Percentiles rank a stretch among this genome's conserved stretches.
Conservation (phyloP, 352 stramenopile genomes). For the Globisporangium alternatum region DNA sequence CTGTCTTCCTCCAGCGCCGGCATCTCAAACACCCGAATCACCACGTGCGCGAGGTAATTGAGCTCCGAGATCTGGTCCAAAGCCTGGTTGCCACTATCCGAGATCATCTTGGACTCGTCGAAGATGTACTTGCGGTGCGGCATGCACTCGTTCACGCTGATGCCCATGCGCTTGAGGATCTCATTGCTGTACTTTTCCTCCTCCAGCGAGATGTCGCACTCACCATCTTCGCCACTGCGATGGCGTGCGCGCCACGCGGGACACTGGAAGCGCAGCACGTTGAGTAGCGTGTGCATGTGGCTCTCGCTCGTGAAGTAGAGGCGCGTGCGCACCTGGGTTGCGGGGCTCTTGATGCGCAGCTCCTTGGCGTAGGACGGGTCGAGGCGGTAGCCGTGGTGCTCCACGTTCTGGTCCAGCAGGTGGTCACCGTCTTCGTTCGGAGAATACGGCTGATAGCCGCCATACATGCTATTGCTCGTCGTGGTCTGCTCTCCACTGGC, state of each 20-base stretch:
- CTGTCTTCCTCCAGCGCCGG: conserved; percentile 76
- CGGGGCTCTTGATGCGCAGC: conserved; percentile 93
- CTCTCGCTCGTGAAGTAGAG: conserved; percentile 99
- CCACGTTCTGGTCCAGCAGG: conserved; percentile 51
- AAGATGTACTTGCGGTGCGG: conserved; percentile 81
- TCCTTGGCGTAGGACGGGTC: conserved; percentile 89
- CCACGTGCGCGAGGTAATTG: conserved; percentile 98
- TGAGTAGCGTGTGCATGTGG: conserved; percentile 98
- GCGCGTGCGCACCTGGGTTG: conserved; percentile 90
- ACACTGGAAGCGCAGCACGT: conserved; percentile 94
- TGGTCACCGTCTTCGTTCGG: conserved; percentile 30
- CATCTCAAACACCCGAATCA: conserved; percentile 99
- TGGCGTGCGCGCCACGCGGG: conserved; percentile 63
- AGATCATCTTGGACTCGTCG: conserved; percentile 78
- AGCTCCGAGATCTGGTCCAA: conserved; percentile 92
- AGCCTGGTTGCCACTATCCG: conserved; percentile 57
- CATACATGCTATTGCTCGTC: conserved; percentile 32
- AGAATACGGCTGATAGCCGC: conserved; percentile 23
- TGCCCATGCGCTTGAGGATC: conserved; percentile 83
- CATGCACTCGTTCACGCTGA: conserved; percentile 79
- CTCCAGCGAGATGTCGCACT: conserved; percentile 74
- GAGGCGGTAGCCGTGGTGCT: conserved; percentile 88
- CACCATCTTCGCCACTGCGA: conserved; percentile 51
- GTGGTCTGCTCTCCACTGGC: conserved; percentile 31
- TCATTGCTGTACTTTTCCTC: conserved; percentile 85